Evolutionary conservation across 164 flowering plant species (phyloP), one percentile per base, ranked within the genome.

Genomic region (Vitis amurensis): DNA sequence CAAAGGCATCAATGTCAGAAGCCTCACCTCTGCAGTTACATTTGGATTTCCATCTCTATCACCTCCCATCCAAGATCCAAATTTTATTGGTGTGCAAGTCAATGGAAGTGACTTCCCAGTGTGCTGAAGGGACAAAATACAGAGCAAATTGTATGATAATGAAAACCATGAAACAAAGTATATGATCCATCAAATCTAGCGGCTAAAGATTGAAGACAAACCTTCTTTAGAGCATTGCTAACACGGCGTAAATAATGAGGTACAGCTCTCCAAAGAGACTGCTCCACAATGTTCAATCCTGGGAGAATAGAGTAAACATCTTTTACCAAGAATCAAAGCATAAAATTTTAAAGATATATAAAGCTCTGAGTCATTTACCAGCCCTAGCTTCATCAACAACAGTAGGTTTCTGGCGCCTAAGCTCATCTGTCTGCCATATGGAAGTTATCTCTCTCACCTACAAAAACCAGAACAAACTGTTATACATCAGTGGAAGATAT

Each of bases 61-160:
- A 83, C 98, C 98, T 61, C 98, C 98, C 98, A 94, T 94, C 98
- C 98, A 94, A 74, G 98, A 92, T 19, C 97, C 97, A 83, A 94
- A 94, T 76, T 81, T 92, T 69, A 94, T 91, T 12, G 97, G 97
- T 9, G 97, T 89, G 75, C 91, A 85, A 59, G 94, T 94, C 79
- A 94, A 80, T 53, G 98, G 98, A 81, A 94, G 97, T 44, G 97
- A 85, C 64, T 73, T 84, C 67, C 97, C 97, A 62, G 98, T 94
- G 70, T 90, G 94, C 98, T 94, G 86, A 55, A 44, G 17, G 69
- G 55, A 53, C 47, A 68, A 62, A 61, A 27, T n/a, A 50, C 2
- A 12, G 16, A 52, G 15, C 58, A 55, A 27, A 73, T n/a, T 9
- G 19, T 56, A 50, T 29, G 6, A 73, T 64, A 50, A 65, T 66